Base-by-base conservation (phyloP, 2,329 filamentous ascomycete genomes). In the Parafenestella ontariensis region DNA sequence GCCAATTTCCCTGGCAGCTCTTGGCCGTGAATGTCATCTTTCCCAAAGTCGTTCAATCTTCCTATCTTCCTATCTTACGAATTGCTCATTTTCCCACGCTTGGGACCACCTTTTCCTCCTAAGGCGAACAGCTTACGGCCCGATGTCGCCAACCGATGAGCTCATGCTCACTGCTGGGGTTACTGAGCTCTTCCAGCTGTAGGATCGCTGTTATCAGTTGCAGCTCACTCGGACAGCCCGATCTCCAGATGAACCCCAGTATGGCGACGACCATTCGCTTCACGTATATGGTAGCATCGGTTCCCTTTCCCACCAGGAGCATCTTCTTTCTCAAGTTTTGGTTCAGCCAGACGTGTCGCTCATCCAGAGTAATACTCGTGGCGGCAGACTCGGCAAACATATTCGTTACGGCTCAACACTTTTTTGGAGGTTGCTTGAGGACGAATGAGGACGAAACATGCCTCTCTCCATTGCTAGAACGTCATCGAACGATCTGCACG, bases 1-100 rank as follows among this genome's bases (percentile, higher is more conserved):
- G 31, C 49, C 39, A 51, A 42, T 43, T 45, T 54, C 26, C 40
- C 50, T 33, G 41, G 43, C 49, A 42, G 46, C 41, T 26, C 47
- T 36, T 48, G 40, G 26, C 43, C 43, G 37, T 31, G 2, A 31
- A 39, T 33, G 24, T 44, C 33, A 21, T 50, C 39, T 45, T 46
- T 42, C 42, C 42, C 43, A 6, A 17, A 17, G 24, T 26, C 24
- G 24, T 26, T 26, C n/a, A 26, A 26, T 9, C 24, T 5, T 26
- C 5, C 24, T 26, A 26, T 26, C 24, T 5, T 26, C 9, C 24
- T 5, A 5, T 26, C 24, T 26, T 5, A 5, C 24, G 9, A 26
- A n/a, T n/a, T 26, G 24, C 24, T 17, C 9, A 26, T 36, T 13
- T 18, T 36, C 17, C 17, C 33, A 18, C 33, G 33, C 33, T 13